Conservation (phyloP, 768 basidiomycete species). For the Sporobolomyces roseus region DNA sequence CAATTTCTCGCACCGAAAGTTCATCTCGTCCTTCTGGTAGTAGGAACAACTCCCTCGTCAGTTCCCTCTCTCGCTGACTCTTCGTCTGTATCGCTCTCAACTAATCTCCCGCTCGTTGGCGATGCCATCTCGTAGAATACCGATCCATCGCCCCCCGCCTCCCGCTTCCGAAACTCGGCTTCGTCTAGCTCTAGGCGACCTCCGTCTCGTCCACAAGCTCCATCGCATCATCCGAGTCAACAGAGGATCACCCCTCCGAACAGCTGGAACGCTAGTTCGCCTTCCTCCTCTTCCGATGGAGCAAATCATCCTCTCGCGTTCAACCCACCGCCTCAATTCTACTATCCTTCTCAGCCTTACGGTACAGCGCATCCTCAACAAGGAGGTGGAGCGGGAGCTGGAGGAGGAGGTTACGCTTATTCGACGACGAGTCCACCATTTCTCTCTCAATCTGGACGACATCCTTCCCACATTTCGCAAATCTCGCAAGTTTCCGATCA, state of each 20-base stretch:
- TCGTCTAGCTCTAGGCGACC: not conserved
- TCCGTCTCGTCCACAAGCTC: not conserved
- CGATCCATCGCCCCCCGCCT: not conserved
- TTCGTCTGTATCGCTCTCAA: too few species aligned
- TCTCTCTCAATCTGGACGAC: not conserved
- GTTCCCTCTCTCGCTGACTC: not conserved
- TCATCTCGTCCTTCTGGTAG: not conserved
- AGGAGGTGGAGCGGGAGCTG: not conserved
- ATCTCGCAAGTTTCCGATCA: constrained; percentile 16
- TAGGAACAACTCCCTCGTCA: not conserved
- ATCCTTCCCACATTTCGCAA: constrained; percentile 12
- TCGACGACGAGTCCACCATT: constrained; percentile 3
- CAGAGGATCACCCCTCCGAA: not conserved
- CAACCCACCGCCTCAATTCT: not conserved
- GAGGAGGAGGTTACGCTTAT: not conserved
- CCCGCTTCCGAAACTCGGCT: not conserved
- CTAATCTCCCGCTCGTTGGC: not conserved
- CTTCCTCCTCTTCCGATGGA: not conserved
- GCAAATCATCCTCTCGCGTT: not conserved
- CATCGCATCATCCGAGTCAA: not conserved
- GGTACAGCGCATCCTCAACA: too few species aligned
- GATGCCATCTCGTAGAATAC: not conserved
- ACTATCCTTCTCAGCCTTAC: not conserved
- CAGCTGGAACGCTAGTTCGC: not conserved
- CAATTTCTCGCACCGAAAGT: not conserved